A percentile compares a stretch with the other conserved stretches of the same genome.
phyloP scores from a whole-genome alignment of 2,329 filamentous ascomycete genomes.

The Colletotrichum camelliae region DNA sequence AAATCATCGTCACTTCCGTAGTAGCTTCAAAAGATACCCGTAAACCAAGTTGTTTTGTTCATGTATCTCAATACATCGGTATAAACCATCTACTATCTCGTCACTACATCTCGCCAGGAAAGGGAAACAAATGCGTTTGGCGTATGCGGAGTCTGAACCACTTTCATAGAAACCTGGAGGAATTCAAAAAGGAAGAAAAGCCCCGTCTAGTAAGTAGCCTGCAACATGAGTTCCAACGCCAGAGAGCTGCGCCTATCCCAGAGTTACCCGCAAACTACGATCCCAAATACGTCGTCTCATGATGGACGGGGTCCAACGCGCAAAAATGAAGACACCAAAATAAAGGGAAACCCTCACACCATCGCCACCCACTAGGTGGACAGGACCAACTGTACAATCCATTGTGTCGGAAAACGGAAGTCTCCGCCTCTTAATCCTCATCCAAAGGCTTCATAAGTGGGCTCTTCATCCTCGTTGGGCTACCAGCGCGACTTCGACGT shows the following conservation, averaged over 20 bases:
- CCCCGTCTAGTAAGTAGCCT: background rate
- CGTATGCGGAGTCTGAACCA: background rate
- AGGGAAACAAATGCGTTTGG: background rate
- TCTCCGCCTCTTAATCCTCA: conserved; percentile 26
- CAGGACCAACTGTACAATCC: background rate
- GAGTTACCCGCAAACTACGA: background rate
- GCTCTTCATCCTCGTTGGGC: conserved; percentile 65
- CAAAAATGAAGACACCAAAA: background rate
- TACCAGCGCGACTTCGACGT: conserved; percentile 60
- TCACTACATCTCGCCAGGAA: background rate
- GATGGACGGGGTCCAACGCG: background rate
- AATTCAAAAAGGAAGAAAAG: background rate
- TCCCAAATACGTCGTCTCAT: background rate
- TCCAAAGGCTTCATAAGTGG: conserved; percentile 55
- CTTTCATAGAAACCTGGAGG: background rate
- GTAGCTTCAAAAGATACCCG: background rate
- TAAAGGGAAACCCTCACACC: background rate
- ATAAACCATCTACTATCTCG: background rate
- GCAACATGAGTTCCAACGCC: conserved; percentile 1
- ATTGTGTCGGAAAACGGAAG: background rate
- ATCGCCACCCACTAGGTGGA: background rate
- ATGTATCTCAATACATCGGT: background rate
- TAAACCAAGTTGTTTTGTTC: background rate
- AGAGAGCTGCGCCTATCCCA: background rate
- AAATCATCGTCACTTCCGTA: background rate